These are phyloP conservation scores for Rhynchosporium graminicola DNA, from an alignment of 2,329 filamentous ascomycete genomes.

Conservation along the genomic window DNA sequence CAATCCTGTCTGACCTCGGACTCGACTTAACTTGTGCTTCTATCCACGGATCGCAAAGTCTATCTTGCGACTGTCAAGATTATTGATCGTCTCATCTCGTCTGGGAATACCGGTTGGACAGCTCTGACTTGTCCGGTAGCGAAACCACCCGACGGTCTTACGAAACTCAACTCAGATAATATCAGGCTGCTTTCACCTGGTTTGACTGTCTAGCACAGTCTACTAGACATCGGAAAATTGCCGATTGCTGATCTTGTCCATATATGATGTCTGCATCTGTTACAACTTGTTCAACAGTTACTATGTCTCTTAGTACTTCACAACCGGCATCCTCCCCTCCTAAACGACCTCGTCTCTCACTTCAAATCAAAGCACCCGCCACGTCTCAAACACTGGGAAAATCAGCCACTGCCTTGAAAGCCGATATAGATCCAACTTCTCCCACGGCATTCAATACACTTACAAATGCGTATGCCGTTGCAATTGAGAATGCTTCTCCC, in stretches of 20 bases:
- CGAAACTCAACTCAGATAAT: conserved; percentile 6
- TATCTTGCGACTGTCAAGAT: conserved; percentile 13
- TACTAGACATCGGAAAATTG: conserved; percentile 11
- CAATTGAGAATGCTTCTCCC: conserved; percentile 60
- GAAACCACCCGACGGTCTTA: conserved; percentile 15
- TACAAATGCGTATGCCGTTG: conserved; percentile 64
- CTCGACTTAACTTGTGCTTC: neutral
- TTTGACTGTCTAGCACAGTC: conserved; percentile 2
- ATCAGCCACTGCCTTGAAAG: conserved; percentile 46
- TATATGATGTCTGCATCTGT: conserved; percentile 36
- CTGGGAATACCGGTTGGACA: conserved; percentile 17
- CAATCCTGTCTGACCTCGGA: conserved; percentile 6
- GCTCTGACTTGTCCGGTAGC: neutral
- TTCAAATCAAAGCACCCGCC: conserved; percentile 53
- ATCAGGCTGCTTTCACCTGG: conserved; percentile 5
- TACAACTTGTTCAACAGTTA: conserved; percentile 31
- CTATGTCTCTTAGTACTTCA: conserved; percentile 35
- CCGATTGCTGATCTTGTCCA: conserved; percentile 26
- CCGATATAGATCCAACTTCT: conserved; percentile 56
- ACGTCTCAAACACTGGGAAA: conserved; percentile 45
- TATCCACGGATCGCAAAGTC: conserved; percentile 4
- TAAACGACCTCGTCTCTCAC: conserved; percentile 54
- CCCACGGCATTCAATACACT: conserved; percentile 67
- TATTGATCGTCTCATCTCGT: conserved; percentile 16
- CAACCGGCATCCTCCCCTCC: conserved; percentile 32